A percentile compares a stretch with the other conserved stretches of the same genome.
Evolutionary conservation across 225 moss, liverwort and hornwort species (phyloP).

Genomic region (Takakia lepidozioides): DNA sequence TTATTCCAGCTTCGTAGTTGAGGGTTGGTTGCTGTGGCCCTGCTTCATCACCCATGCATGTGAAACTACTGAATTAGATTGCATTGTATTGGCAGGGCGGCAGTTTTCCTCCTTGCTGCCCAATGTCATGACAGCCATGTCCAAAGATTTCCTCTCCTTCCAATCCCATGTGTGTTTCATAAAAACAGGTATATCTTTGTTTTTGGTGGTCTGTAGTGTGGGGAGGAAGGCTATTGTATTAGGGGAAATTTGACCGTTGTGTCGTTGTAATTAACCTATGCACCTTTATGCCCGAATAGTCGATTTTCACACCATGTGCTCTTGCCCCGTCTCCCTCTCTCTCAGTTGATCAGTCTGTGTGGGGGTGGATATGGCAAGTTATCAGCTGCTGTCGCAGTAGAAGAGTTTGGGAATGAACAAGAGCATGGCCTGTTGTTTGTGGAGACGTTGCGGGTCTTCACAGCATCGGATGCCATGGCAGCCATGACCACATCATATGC

Average conservation of each 20-base stretch:
- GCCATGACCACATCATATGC: constrained; percentile 89
- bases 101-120: constrained; percentile 72
- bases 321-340: background rate
- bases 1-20: too few relatives aligned
- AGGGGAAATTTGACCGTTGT: background rate
- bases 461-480: constrained; percentile 75
- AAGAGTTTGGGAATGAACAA: constrained; percentile 82
- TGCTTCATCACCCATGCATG: too few relatives aligned
- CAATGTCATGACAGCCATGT: constrained; percentile 68
- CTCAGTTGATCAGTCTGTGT: constrained; percentile 20
- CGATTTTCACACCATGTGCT: too few relatives aligned
- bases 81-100: constrained; percentile 63
- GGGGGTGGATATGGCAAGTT: constrained; percentile 30
- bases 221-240: background rate
- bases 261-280: too few relatives aligned
- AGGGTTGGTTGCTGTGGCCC: too few relatives aligned
- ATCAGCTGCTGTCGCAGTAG: constrained; percentile 81
- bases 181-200: constrained; percentile 63
- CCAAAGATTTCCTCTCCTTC: constrained; percentile 62
- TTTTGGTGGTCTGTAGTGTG: background rate
- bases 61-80: too few relatives aligned
- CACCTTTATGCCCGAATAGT: too few relatives aligned
- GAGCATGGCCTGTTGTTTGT: constrained; percentile 80
- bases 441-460: constrained; percentile 73
- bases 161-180: constrained; percentile 88